Base-by-base conservation (phyloP, 2,329 filamentous ascomycete species). In the Fusarium sp. region DNA sequence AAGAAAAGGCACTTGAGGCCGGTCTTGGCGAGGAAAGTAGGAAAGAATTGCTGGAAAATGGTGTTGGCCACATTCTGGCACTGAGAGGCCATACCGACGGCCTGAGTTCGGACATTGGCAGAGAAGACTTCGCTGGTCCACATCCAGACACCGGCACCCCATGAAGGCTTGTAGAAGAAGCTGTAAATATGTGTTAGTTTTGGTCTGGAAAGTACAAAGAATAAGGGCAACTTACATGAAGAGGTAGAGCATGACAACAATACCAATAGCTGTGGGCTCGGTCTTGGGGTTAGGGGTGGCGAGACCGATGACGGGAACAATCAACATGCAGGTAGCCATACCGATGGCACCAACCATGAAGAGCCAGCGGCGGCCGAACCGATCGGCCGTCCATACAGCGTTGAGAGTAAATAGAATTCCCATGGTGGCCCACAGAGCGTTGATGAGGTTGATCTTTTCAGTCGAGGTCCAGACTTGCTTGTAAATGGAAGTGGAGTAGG, bases 341-440 rank as follows among this genome's bases (percentile, higher is more conserved):
- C 91, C 91, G 46, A 90, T 80, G 42, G 87, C 90, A 75, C 91
- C 91, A 38, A 90, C 84, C 60, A 93, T 90, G 75, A 93, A 86
- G 63, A 93, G 83, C 83, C 91, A 90, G 74, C 91, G 90, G 56
- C 91, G 87, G 40, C 91, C 91, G 71, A 91, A 93, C 53, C 90
- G 86, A 78, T 93, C 91, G 37, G 92, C 89, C 7, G 90, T 92
- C 90, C 91, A 93, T 40, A 90, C 87, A 17, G 91, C 91, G 72
- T 92, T 93, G 46, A 93, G 83, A 0, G 91, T 93, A 80, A 93
- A 93, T 26, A 93, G 66, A 69, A 93, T 93, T 61, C 90, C 90
- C 71, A 90, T 91, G 9, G 91, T 93, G 42, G 90, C 91, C 78
- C 93, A 93, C 58, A 93, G 83, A 7, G 91, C 91, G 78, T 93